Conservation (phyloP, 2,329 filamentous ascomycete species). For the Cercospora zeae-maydis region DNA sequence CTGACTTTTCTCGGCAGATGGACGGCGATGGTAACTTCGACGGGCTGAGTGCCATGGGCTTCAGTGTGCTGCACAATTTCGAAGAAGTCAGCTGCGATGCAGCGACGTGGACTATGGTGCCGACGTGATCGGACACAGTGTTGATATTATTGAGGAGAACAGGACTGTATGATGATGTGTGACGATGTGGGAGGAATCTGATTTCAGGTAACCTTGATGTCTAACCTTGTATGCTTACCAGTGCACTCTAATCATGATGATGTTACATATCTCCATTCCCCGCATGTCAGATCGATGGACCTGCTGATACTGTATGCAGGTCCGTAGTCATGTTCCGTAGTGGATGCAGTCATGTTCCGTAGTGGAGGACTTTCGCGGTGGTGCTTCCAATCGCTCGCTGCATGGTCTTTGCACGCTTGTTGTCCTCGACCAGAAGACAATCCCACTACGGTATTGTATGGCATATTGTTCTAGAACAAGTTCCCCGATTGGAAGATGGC, state of each 20-base stretch:
- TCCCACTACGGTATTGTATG: too few species aligned
- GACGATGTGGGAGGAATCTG: background rate
- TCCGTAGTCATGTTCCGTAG: too few species aligned
- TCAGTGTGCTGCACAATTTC: constrained; percentile 72
- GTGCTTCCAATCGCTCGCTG: too few species aligned
- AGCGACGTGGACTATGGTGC: constrained; percentile 52
- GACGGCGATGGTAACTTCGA: constrained; percentile 70
- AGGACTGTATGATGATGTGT: background rate
- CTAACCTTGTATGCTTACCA: background rate
- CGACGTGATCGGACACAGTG: constrained; percentile 10
- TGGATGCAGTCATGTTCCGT: too few species aligned
- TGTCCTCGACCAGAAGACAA: too few species aligned
- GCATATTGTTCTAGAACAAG: too few species aligned
- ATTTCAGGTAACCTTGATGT: background rate
- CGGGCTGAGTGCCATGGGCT: constrained; percentile 73
- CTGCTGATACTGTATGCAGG: background rate
- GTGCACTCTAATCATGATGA: background rate
- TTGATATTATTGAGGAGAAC: background rate
- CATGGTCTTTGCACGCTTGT: too few species aligned
- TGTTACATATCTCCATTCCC: background rate
- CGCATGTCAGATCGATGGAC: background rate
- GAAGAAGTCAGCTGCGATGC: constrained; percentile 74
- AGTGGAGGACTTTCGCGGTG: too few species aligned
- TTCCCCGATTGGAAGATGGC: too few species aligned
- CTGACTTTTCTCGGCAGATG: constrained; percentile 50